Conservation (phyloP, 495 filamentous ascomycete genomes). For the Penicillium cosmopolitanum region DNA sequence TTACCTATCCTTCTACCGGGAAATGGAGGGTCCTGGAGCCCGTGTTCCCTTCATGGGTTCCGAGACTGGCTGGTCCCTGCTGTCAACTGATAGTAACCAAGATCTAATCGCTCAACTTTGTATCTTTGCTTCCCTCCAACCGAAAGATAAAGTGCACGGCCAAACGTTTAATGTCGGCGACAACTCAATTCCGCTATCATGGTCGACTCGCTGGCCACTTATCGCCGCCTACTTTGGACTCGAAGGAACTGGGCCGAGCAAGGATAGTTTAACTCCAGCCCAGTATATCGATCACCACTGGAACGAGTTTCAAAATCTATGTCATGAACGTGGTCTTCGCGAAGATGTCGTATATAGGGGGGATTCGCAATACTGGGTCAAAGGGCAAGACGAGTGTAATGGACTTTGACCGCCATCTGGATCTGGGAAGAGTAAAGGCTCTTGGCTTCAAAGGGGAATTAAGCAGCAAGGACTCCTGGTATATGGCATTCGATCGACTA, state of each 20-base stretch:
- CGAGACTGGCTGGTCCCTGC: conserved; percentile 19
- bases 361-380: conserved; percentile 4
- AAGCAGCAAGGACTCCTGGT: conserved; percentile 6
- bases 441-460: conserved; percentile 3
- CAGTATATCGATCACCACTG: conserved; percentile 2
- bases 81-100: conserved; percentile 42
- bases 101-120: conserved; percentile 45
- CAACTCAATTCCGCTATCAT: conserved; percentile 38
- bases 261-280: not conserved
- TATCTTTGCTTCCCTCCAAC: conserved; percentile 39
- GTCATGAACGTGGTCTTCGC: conserved; percentile 3
- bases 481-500: conserved; percentile 16
- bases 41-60: conserved; percentile 42
- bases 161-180: conserved; percentile 64
- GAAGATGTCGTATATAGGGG: conserved; percentile 12
- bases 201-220: conserved; percentile 23
- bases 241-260: conserved; percentile 23
- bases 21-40: conserved; percentile 31
- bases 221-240: conserved; percentile 40
- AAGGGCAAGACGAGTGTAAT: conserved; percentile 3
- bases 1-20: conserved; percentile 42
- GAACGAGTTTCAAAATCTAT: conserved; percentile 7
- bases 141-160: conserved; percentile 47
- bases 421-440: conserved; percentile 8
- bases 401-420: conserved; percentile 14